Evolutionary conservation across 805 yeast species (phyloP).

Genomic region (Candida anglica): DNA sequence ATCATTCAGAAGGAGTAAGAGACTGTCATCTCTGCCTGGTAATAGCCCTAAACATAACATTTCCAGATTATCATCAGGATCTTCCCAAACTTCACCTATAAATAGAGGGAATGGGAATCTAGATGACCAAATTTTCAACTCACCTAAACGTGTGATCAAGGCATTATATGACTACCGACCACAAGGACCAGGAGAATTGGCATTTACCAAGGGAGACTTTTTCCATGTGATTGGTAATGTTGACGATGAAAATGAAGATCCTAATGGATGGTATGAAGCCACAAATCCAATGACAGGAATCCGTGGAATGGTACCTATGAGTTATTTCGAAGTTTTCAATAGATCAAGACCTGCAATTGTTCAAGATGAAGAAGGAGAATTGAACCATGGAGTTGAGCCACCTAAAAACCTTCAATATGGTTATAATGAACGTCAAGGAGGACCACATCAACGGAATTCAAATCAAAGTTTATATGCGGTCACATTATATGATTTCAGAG

Average conservation of each 20-base stretch:
- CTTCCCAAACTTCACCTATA: conserved; percentile 3
- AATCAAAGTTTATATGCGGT: conserved; percentile 69
- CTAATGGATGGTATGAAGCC: conserved; percentile 77
- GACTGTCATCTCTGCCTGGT: conserved; percentile 30
- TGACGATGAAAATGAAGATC: conserved; percentile 24
- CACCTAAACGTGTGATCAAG: conserved; percentile 80
- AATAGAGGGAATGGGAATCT: conserved; percentile 3
- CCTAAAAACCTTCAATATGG: conserved; percentile 2
- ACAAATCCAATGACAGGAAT: conserved; percentile 75
- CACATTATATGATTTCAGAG: conserved; percentile 80
- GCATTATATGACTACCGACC: conserved; percentile 77
- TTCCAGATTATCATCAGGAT: conserved; percentile 20
- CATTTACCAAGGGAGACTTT: conserved; percentile 80
- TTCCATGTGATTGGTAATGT: conserved; percentile 57
- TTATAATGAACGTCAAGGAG: conserved; percentile 7
- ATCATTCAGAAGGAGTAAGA: conserved; percentile 38
- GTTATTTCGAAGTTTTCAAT: conserved; percentile 76
- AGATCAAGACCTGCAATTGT: conserved; percentile 42
- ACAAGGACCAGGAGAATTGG: conserved; percentile 76
- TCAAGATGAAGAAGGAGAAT: conserved; percentile 5
- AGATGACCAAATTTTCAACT: conserved; percentile 26
- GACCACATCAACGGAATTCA: conserved; percentile 15
- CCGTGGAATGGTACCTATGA: conserved; percentile 83
- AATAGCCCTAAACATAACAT: conserved; percentile 30
- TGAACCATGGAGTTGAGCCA: conserved; percentile 1